Base-by-base conservation (phyloP, 768 basidiomycete species). In the Sistotremastrum niveocremeum region DNA sequence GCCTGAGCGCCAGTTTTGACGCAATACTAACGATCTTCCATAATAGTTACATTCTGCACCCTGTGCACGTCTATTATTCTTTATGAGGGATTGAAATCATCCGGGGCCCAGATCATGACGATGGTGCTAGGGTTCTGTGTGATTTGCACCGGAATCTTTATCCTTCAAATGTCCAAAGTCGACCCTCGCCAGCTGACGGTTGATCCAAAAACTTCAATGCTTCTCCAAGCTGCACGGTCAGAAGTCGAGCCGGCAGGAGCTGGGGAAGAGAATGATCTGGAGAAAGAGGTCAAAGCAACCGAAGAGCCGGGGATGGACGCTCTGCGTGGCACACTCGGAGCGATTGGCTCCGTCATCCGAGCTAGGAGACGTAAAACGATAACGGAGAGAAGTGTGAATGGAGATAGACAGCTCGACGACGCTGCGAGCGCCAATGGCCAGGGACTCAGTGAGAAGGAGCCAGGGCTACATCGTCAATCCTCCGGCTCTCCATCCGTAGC, bases 281-380 rank as follows among this genome's bases (percentile, higher is more conserved):
- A 35, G 46, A 47, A 33, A 10, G 37, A 35, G n/a, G 34, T 50
- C n/a, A 49, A 34, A 41, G 41, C 42, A 32, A 45, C 63, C 8
- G 71, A 73, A 51, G 69, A 72, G 46, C 71, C 70, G 0, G 70
- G 70, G 1, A 64, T 71, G 56, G 71, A 73, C 48, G 65, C 70
- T 4, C 52, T 72, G 29, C 49, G 46, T 32, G 52, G 52, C 7
- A 46, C 49, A 9, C 51, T 52, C 42, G 52, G 52, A 32, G 45
- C 46, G 9, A 33, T 52, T 4, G 52, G 52, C 20, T 47, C 46
- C 33, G 41, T 52, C 42, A 39, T 52, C 32, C 52, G 52, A 34
- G 49, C 52, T 9, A 46, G 49, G 20, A 33, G 50, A 7, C 42
- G 42, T 31, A 34, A 31, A 9, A 44, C 42, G 9, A 44, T 44